Evolutionary conservation across 306 rosid species (phyloP).

Genomic region (Arachis stenosperma): DNA sequence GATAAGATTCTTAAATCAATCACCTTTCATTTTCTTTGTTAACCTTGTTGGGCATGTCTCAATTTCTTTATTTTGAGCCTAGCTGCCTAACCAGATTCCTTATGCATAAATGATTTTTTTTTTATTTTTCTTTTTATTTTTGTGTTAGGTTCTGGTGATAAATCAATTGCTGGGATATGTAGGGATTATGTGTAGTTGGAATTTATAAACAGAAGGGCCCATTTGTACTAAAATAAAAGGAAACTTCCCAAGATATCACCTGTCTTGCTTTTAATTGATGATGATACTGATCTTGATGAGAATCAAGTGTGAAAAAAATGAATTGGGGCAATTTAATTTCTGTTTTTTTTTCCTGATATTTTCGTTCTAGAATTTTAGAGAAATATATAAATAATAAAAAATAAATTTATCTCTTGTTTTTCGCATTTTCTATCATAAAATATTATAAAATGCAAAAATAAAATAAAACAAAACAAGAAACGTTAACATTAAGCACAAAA

Average conservation of each 20-base stretch:
- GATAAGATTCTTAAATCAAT: conserved; percentile 10
- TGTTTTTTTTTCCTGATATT: too few species aligned
- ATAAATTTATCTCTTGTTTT: too few species aligned
- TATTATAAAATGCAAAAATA: too few species aligned
- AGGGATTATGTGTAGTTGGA: conserved; percentile 21
- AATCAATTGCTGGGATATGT: conserved; percentile 26
- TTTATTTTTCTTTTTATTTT: neutral
- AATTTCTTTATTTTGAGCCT: conserved; percentile 16
- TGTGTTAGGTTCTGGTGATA: conserved; percentile 29
- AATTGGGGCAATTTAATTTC: too few species aligned
- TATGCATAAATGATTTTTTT: neutral
- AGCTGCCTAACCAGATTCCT: conserved; percentile 29
- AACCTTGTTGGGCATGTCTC: conserved; percentile 14
- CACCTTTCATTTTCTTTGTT: conserved; percentile 16
- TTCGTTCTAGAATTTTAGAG: too few species aligned
- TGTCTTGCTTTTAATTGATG: neutral
- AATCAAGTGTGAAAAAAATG: neutral
- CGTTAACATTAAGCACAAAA: too few species aligned
- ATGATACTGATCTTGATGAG: too few species aligned
- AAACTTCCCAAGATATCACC: neutral
- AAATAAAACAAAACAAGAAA: too few species aligned
- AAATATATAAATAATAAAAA: too few species aligned
- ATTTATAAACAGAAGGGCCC: conserved; percentile 17
- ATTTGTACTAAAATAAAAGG: conserved; percentile 16
- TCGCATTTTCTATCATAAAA: too few species aligned